A percentile compares a stretch with the other conserved stretches of the same genome.
Evolutionary conservation across 129 eudicot species (phyloP).

Genomic region (Scalesia atractyloides): DNA sequence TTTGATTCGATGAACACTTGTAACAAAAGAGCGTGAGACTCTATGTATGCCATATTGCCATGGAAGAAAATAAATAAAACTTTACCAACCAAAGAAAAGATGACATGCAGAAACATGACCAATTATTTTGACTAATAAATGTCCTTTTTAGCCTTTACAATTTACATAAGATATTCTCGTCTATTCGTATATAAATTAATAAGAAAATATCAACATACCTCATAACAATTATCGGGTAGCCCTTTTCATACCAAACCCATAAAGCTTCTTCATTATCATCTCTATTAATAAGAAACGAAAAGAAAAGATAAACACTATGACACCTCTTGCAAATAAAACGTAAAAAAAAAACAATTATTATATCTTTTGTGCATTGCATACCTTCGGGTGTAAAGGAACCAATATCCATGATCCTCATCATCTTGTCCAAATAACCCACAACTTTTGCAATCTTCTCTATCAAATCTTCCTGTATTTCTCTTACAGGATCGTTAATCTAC

Average conservation of each 20-base stretch:
- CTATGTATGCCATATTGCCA: not conserved
- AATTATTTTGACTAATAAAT: no score
- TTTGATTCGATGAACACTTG: no score
- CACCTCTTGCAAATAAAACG: not conserved
- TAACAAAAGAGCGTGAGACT: not conserved
- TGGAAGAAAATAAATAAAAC: not conserved
- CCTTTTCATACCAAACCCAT: conserved; percentile 71
- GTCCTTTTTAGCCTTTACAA: no score
- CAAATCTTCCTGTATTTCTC: conserved; percentile 66
- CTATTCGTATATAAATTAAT: no score
- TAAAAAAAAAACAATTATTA: not conserved
- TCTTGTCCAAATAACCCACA: conserved; percentile 79
- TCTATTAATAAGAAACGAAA: conserved; percentile 42
- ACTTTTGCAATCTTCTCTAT: conserved; percentile 74
- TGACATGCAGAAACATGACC: no score
- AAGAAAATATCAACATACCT: conserved; percentile 43
- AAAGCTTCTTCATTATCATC: conserved; percentile 84
- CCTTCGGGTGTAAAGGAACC: conserved; percentile 88
- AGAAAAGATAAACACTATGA: not conserved
- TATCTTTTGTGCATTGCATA: no score
- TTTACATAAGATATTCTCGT: no score
- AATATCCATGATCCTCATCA: conserved; percentile 94
- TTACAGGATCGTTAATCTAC: conserved; percentile 68
- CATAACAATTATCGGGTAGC: conserved; percentile 85
- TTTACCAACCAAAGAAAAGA: no score